phyloP scores from a whole-genome alignment of 2,329 filamentous ascomycete genomes.

The Cryoendolithus antarcticus region DNA sequence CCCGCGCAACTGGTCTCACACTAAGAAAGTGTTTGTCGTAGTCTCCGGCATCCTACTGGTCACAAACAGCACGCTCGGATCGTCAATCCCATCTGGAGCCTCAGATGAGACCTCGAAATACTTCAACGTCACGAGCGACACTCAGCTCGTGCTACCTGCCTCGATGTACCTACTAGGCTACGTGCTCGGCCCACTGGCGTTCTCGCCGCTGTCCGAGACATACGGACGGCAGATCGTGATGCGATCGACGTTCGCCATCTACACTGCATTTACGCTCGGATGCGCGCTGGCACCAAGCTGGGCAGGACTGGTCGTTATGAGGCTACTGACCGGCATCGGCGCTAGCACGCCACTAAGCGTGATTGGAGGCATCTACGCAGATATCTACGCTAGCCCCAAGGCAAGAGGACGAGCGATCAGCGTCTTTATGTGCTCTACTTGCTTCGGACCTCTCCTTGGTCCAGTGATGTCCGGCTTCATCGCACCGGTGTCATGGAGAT shows the following conservation, averaged over 20 bases:
- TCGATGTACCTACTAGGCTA: conserved; percentile 41
- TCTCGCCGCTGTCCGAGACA: conserved; percentile 32
- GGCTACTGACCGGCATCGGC: conserved; percentile 31
- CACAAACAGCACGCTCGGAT: conserved; percentile 56
- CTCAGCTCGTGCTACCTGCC: conserved; percentile 33
- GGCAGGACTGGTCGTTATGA: conserved; percentile 31
- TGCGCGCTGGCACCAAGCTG: conserved; percentile 33
- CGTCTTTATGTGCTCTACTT: conserved; percentile 54
- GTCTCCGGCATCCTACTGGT: conserved; percentile 46
- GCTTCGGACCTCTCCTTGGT: conserved; percentile 53
- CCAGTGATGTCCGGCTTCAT: conserved; percentile 55
- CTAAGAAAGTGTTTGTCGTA: conserved; percentile 43
- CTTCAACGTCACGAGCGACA: conserved; percentile 41
- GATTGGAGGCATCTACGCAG: conserved; percentile 50
- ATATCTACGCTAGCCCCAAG: conserved; percentile 48
- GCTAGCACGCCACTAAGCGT: conserved; percentile 39
- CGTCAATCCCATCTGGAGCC: conserved; percentile 48
- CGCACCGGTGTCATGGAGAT: conserved; percentile 52
- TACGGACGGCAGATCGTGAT: conserved; percentile 37
- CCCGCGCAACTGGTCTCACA: conserved; percentile 20
- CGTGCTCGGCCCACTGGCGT: conserved; percentile 31
- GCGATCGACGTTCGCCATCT: conserved; percentile 37
- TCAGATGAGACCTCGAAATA: conserved; percentile 37
- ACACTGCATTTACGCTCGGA: conserved; percentile 34
- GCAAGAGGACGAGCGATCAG: conserved; percentile 49